Evolutionary conservation across 2,329 filamentous ascomycete species (phyloP).

Genomic region (Pseudopithomyces maydicus): DNA sequence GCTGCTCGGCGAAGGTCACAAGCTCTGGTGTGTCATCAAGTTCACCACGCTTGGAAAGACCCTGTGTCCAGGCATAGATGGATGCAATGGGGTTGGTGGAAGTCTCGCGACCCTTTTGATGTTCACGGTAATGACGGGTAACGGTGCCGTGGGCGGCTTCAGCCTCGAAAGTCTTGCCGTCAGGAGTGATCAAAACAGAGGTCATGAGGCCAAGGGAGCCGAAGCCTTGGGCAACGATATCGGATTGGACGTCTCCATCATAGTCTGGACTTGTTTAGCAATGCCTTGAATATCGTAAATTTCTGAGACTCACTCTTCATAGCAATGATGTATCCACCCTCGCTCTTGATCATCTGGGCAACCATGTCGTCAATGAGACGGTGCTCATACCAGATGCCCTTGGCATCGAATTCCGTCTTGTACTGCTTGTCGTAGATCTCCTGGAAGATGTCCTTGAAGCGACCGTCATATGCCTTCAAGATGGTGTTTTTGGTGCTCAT

Average conservation of each 20-base stretch:
- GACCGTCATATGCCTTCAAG: constrained; percentile 96
- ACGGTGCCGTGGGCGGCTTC: constrained; percentile 98
- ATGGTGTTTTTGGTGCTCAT: constrained; percentile 99
- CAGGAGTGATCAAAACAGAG: constrained; percentile 93
- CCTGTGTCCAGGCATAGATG: constrained; percentile 98
- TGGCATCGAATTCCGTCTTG: constrained; percentile 85
- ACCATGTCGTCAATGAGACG: constrained; percentile 99
- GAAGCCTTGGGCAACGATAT: constrained; percentile 97
- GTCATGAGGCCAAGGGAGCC: constrained; percentile 98
- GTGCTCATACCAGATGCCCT: constrained; percentile 99
- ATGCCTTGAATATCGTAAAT: neutral
- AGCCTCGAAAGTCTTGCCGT: constrained; percentile 95
- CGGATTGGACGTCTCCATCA: constrained; percentile 97
- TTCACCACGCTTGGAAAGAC: constrained; percentile 88
- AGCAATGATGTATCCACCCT: constrained; percentile 94
- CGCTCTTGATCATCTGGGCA: constrained; percentile 99
- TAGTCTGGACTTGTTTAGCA: constrained; percentile 69
- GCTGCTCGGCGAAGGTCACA: constrained; percentile 84
- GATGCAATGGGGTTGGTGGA: constrained; percentile 98
- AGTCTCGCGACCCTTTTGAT: constrained; percentile 97
- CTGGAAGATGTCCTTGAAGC: constrained; percentile 99
- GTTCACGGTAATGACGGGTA: constrained; percentile 96
- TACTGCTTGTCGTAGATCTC: constrained; percentile 90
- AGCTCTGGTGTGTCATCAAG: constrained; percentile 93
- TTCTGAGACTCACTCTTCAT: constrained; percentile 75